Conservation (phyloP, 2,329 filamentous ascomycete species). For the Chaetomium sp. region DNA sequence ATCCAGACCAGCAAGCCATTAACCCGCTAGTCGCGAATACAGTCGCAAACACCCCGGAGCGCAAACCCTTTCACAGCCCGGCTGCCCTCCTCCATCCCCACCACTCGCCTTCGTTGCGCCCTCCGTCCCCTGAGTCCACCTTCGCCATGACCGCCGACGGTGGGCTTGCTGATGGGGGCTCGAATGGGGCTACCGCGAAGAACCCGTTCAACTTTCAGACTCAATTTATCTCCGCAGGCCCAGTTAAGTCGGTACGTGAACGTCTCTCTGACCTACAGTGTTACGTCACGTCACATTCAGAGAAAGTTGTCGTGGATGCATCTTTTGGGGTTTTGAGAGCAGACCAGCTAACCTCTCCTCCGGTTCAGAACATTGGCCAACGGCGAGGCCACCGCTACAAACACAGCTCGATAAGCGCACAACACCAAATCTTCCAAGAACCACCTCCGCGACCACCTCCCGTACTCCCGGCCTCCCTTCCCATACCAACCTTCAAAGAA, state of each 20-base stretch:
- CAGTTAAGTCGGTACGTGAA: slow-evolving; percentile 71
- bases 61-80: slow-evolving; percentile 22
- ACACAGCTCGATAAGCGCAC: slow-evolving; percentile 84
- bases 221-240: slow-evolving; percentile 71
- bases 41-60: slow-evolving; percentile 6
- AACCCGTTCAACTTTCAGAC: slow-evolving; percentile 96
- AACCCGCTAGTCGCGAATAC: slow-evolving; percentile 24
- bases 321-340: no score
- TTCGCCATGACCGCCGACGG: slow-evolving; percentile 44
- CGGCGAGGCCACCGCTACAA: slow-evolving; percentile 97
- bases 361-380: slow-evolving; percentile 76
- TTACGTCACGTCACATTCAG: background rate
- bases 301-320: background rate
- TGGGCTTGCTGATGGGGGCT: slow-evolving; percentile 33
- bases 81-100: slow-evolving; percentile 33
- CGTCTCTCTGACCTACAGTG: background rate
- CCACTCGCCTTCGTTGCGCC: slow-evolving; percentile 32
- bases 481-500: slow-evolving; percentile 85
- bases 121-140: slow-evolving; percentile 35
- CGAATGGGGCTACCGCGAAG: slow-evolving; percentile 40
- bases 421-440: slow-evolving; percentile 94
- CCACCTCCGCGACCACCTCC: slow-evolving; percentile 83
- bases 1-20: background rate
- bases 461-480: slow-evolving; percentile 86
- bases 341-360: slow-evolving; percentile 13